Conservation (phyloP, 139 green algal genomes). For the Trebouxia sp. region DNA sequence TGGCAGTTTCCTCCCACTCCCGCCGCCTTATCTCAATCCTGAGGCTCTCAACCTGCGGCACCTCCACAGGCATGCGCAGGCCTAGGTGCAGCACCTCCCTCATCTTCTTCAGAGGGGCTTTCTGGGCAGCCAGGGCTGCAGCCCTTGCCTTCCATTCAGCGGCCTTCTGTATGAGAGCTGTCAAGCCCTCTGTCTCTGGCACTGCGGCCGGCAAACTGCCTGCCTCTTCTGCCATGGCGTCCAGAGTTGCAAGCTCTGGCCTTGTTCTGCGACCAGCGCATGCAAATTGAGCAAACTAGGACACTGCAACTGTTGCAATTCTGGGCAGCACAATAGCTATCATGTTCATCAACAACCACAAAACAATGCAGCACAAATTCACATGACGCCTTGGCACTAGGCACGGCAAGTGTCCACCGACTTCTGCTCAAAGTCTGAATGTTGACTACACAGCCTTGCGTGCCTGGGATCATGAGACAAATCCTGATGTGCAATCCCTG, state of each 20-base stretch:
- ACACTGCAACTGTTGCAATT: too few species aligned
- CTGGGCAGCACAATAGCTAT: too few species aligned
- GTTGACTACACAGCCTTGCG: too few species aligned
- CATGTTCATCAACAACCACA: too few species aligned
- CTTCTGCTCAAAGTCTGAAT: too few species aligned
- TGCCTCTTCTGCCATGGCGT: constrained; percentile 22
- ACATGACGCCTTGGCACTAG: too few species aligned
- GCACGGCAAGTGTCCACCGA: too few species aligned
- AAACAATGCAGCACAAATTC: neutral
- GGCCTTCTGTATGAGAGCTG: constrained; percentile 38
- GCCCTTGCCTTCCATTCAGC: constrained; percentile 39
- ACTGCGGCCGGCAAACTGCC: constrained; percentile 29
- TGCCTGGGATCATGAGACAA: too few species aligned
- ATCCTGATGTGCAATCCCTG: too few species aligned
- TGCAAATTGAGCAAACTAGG: neutral
- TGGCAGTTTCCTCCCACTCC: constrained; percentile 56
- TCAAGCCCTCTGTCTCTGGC: constrained; percentile 41
- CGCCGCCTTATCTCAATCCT: constrained; percentile 41
- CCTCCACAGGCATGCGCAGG: constrained; percentile 42
- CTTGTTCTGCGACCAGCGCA: neutral
- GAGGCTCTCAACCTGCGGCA: constrained; percentile 52
- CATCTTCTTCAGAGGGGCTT: constrained; percentile 45
- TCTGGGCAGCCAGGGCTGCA: neutral
- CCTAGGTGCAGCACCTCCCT: constrained; percentile 43
- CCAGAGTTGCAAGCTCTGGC: constrained; percentile 17